Evolutionary conservation across 2,329 filamentous ascomycete species (phyloP).

Genomic region (Pseudogymnoascus sp.): DNA sequence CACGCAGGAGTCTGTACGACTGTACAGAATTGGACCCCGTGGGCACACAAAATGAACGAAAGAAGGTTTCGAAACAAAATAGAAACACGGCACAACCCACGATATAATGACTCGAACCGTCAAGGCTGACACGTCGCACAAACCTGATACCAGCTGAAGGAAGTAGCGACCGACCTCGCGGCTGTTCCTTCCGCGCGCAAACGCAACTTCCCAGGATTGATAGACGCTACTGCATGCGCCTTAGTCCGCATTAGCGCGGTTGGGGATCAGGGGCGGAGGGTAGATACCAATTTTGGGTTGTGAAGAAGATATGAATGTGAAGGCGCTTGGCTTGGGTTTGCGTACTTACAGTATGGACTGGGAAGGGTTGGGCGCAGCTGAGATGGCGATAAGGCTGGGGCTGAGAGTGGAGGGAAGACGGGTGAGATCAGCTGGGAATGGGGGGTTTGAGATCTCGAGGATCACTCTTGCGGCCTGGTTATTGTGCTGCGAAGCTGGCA

Average conservation of each 20-base stretch:
- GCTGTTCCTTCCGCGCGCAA: not conserved
- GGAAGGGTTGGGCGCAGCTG: not conserved
- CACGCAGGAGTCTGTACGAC: not conserved
- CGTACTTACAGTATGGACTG: not conserved
- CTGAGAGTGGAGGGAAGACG: not conserved
- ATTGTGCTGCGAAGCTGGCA: not conserved
- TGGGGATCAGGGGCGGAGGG: not conserved
- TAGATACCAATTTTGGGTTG: not conserved
- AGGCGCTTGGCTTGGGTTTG: not conserved
- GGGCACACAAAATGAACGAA: not conserved
- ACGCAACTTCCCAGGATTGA: not conserved
- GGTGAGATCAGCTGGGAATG: not conserved
- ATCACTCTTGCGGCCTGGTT: not conserved
- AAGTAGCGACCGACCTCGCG: not conserved
- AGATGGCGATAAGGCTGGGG: not conserved
- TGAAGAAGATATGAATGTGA: not conserved
- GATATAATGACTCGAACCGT: not conserved
- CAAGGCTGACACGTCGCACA: not conserved
- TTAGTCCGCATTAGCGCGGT: not conserved
- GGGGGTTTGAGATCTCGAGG: not conserved
- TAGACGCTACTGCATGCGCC: not conserved
- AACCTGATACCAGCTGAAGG: not conserved
- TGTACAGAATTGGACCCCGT: not conserved
- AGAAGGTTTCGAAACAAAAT: not conserved
- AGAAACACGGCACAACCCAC: not conserved